phyloP scores from a whole-genome alignment of 345 rosid genomes.

The Hevea brasiliensis region DNA sequence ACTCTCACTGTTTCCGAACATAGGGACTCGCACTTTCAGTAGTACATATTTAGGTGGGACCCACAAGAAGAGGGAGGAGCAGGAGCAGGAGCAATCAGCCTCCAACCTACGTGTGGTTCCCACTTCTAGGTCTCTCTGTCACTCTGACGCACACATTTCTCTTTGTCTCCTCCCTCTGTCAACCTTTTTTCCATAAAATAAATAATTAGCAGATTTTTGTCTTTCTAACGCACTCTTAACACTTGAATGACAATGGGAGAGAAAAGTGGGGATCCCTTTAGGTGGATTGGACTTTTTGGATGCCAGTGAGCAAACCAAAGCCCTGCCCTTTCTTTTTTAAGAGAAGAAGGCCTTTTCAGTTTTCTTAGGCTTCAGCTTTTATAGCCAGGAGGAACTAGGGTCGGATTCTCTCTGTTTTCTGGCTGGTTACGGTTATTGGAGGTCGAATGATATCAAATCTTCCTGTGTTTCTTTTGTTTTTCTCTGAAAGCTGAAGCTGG shows the following conservation, averaged over 20 bases:
- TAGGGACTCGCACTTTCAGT: not conserved
- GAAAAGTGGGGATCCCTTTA: conserved; percentile 12
- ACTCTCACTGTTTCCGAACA: not conserved
- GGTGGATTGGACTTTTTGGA: conserved; percentile 4
- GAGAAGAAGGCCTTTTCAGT: not conserved
- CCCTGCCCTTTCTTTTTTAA: not conserved
- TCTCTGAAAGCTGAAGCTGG: not conserved
- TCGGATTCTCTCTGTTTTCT: not conserved
- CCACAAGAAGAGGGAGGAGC: too few species aligned
- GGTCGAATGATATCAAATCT: not conserved
- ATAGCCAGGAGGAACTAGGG: not conserved
- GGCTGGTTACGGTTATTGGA: not conserved
- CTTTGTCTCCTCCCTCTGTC: not conserved
- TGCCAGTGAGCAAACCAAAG: not conserved
- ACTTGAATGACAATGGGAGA: not conserved
- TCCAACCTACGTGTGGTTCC: too few species aligned
- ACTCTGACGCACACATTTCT: not conserved
- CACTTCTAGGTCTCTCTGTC: too few species aligned
- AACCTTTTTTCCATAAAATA: not conserved
- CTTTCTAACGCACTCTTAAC: too few species aligned
- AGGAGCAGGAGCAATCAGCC: too few species aligned
- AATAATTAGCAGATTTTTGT: not conserved
- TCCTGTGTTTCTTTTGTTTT: not conserved
- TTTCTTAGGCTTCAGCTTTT: not conserved
- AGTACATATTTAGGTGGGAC: too few species aligned